A percentile compares a stretch with the other conserved stretches of the same genome.
Evolutionary conservation across 345 rosid genomes (phyloP).

Genomic region (Raphanus raphanistrum): DNA sequence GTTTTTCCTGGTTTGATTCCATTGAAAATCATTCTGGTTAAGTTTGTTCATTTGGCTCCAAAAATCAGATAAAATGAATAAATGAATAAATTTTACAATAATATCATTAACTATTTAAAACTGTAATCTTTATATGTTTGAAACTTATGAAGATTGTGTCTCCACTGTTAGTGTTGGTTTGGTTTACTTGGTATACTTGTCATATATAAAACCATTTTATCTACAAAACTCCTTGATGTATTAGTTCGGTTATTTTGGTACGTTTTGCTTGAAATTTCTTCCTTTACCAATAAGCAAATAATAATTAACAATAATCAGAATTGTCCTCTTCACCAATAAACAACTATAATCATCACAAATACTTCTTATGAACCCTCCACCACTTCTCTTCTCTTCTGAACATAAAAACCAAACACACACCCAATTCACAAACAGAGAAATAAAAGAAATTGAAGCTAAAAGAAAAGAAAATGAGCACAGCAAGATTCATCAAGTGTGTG

Average conservation of each 20-base stretch:
- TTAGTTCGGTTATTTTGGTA: background rate
- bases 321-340: constrained; percentile 33
- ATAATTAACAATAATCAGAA: background rate
- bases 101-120: background rate
- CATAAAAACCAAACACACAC: constrained; percentile 22
- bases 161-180: background rate
- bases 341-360: constrained; percentile 34
- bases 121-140: background rate
- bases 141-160: background rate
- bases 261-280: constrained; percentile 9
- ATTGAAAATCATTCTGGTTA: background rate
- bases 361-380: constrained; percentile 33
- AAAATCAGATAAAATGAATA: background rate
- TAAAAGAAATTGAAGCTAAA: background rate
- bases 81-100: background rate
- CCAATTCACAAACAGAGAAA: constrained; percentile 7
- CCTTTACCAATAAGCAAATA: background rate
- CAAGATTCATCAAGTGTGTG: constrained; percentile 81
- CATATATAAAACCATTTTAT: constrained; percentile 9
- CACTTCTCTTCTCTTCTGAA: constrained; percentile 21
- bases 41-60: background rate
- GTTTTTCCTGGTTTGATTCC: constrained; percentile 2
- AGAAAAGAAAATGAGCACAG: constrained; percentile 52
- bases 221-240: background rate
- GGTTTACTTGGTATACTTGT: background rate